Conservation (phyloP, 2,329 filamentous ascomycete genomes). For the Verticillium isaacii region DNA sequence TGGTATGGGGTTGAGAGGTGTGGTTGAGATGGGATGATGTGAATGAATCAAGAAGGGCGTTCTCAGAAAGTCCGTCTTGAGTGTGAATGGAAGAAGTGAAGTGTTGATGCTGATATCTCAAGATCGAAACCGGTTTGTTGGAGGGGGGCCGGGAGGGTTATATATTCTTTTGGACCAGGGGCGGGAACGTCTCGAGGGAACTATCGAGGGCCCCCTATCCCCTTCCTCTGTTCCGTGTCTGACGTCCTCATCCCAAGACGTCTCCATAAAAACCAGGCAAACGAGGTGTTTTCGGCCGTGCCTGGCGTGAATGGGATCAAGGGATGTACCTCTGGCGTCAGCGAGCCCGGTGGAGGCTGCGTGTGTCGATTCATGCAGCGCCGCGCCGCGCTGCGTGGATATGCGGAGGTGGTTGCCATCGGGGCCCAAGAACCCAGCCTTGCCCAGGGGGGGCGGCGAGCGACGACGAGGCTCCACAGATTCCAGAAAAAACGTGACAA, state of each 20-base stretch:
- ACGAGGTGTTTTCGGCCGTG: conserved; percentile 5
- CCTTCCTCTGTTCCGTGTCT: background rate
- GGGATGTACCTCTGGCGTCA: conserved; percentile 3
- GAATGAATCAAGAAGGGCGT: background rate
- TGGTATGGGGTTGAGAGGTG: background rate
- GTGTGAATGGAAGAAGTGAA: background rate
- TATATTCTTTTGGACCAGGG: background rate
- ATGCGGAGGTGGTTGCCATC: conserved; percentile 1
- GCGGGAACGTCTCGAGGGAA: background rate
- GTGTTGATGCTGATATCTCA: background rate
- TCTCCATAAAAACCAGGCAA: conserved; percentile 15
- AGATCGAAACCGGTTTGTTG: background rate
- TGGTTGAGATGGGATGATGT: background rate
- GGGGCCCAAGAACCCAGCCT: background rate
- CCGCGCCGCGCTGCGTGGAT: background rate
- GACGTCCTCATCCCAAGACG: background rate
- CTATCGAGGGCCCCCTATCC: background rate
- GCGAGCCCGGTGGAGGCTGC: background rate
- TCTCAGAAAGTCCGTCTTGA: background rate
- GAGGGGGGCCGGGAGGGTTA: background rate
- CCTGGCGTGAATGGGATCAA: background rate
- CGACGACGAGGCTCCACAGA: background rate
- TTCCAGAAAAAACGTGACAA: background rate
- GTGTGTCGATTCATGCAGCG: conserved; percentile 1
- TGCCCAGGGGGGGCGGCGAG: background rate